Conservation (phyloP, 495 filamentous ascomycete genomes). For the Xylaria acuta region DNA sequence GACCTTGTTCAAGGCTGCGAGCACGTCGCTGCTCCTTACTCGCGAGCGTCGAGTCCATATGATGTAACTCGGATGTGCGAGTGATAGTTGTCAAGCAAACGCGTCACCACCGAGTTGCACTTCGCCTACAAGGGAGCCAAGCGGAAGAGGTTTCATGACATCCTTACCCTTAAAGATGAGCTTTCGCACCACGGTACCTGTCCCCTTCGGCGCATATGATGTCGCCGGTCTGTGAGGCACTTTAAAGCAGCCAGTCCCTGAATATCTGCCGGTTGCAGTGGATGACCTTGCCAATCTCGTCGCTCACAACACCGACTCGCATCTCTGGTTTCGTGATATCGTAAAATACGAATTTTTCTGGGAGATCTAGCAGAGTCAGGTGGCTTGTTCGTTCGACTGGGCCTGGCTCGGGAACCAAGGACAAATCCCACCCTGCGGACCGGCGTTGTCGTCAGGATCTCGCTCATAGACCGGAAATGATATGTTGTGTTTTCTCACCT, state of each 20-base stretch:
- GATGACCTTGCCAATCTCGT: neutral
- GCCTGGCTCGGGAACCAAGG: neutral
- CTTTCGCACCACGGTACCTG: neutral
- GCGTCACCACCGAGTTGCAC: neutral
- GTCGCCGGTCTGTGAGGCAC: neutral
- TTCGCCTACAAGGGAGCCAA: neutral
- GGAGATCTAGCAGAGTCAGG: neutral
- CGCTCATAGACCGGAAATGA: slow-evolving; percentile 56
- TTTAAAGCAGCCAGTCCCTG: neutral
- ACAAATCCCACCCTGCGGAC: slow-evolving; percentile 53
- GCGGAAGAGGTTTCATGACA: neutral
- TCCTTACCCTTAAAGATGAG: neutral
- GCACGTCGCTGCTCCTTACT: neutral
- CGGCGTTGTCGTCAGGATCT: slow-evolving; percentile 41
- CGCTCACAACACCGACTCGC: neutral
- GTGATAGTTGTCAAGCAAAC: neutral
- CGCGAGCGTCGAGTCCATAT: neutral
- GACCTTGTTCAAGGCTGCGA: neutral
- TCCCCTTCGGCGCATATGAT: neutral
- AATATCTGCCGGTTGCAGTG: neutral
- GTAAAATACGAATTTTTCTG: neutral
- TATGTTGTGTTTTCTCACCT: slow-evolving; percentile 55
- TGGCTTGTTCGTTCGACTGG: neutral
- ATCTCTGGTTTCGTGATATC: neutral
- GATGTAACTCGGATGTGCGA: neutral